Evolutionary conservation across 2,329 filamentous ascomycete species (phyloP).

Genomic region (Diaporthe aspalathi): DNA sequence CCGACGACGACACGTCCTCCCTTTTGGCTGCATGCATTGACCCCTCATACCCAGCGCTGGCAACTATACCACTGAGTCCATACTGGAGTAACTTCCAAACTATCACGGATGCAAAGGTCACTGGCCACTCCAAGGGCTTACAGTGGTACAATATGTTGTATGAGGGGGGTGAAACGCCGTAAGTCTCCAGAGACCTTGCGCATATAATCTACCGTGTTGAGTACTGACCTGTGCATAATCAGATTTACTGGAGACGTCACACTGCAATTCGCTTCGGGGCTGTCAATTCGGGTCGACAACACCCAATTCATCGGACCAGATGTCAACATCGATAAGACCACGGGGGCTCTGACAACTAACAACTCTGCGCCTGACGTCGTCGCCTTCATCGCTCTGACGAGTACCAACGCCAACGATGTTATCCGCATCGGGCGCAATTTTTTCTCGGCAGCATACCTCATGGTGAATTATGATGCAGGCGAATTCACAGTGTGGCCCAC

Average conservation of each 20-base stretch:
- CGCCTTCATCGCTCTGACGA: not conserved
- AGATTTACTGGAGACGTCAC: not conserved
- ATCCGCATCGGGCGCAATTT: not conserved
- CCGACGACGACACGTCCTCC: not conserved
- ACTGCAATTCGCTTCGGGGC: not conserved
- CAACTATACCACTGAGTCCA: not conserved
- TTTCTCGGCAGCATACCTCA: constrained; percentile 31
- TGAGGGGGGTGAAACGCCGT: not conserved
- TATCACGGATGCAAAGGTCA: not conserved
- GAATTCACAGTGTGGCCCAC: constrained; percentile 33
- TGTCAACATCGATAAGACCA: not conserved
- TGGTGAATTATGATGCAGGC: constrained; percentile 25
- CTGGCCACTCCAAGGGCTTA: not conserved
- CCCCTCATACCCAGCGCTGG: not conserved
- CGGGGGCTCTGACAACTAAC: not conserved
- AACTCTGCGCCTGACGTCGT: not conserved
- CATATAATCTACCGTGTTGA: not conserved
- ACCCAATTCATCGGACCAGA: not conserved
- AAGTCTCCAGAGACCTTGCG: not conserved
- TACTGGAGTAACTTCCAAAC: not conserved
- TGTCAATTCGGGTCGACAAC: not conserved
- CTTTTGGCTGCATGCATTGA: not conserved
- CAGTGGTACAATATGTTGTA: not conserved
- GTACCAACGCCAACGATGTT: not conserved
- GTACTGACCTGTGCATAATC: not conserved